Base-by-base conservation (phyloP, 1,284 basidiomycete genomes). In the Pyrrhoderma noxium region DNA sequence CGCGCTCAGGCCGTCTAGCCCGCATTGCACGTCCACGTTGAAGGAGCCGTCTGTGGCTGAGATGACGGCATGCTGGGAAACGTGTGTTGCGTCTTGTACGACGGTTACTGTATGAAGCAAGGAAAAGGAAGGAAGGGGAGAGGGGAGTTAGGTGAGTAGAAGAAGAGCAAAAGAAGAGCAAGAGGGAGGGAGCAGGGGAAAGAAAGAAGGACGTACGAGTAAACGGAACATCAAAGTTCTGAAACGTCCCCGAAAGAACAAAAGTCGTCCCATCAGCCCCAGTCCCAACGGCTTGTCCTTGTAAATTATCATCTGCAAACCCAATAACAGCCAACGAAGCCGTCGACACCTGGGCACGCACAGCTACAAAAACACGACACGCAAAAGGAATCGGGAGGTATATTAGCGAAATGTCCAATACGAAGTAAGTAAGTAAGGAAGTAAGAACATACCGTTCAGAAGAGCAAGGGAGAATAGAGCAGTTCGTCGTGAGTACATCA, bases 31-130 rank as follows among this genome's bases (percentile, higher is more conserved):
- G 27, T 44, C 45, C 39, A 55, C 44, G 9, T 42, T 31, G 16
- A 55, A 22, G 19, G 49, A 21, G 5, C 38, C 47, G 13, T 42
- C 44, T 25, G 49, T 45, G 13, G 49, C 48, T 11, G 36, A 37
- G 27, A 55, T 38, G 14, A 40, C 46, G 13, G 53, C 53, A 44
- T n/a, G 25, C 36, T 51, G 44, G 11, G 53, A 47, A 27, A 55
- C 41, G 39, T 51, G 45, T 23, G 53, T 47, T 31, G 49, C 49
- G 34, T 40, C 53, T 25, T 55, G 34, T 21, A 51, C 53, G 14
- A 55, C 27, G 4, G 53, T 55, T 25, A 55, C 53, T 55, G 39
- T 14, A 13, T n/a, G n/a, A n/a, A n/a, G n/a, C n/a, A n/a, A n/a
- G n/a, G n/a, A n/a, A n/a, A n/a, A n/a, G n/a, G 19, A 2, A 31